These are phyloP conservation scores for maize (Zea mays) DNA, from an alignment of 176 grass and related monocot genomes.

Conservation along the genomic window Zm-B73-REFERENCE-NAM-5.0 NC_050101.1:162051501-162052000, in stretches of 20 bases:
- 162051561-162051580: not conserved
- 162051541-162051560: not conserved
- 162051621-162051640: constrained; percentile 47
- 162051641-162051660: constrained; percentile 30
- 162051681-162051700: constrained; percentile 43
- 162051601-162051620: not conserved
- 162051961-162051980: constrained; percentile 80
- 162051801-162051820: constrained; percentile 67
- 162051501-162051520: not conserved
- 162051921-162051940: constrained; percentile 29
- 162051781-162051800: constrained; percentile 61
- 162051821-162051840: constrained; percentile 27
- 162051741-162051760: constrained; percentile 37
- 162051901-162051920: constrained; percentile 43
- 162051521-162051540: not conserved
- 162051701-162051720: constrained; percentile 5
- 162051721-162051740: constrained; percentile 9
- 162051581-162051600: not conserved
- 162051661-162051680: constrained; percentile 97
- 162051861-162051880: not conserved
- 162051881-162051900: not conserved
- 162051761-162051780: constrained; percentile 99
- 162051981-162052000: constrained; percentile 78
- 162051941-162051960: constrained; percentile 79
- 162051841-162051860: not conserved